A percentile compares a stretch with the other conserved stretches of the same genome.
These are phyloP conservation scores for Pterocarpus santalinus DNA, from an alignment of 306 rosid species.

Conservation along the genomic window DNA sequence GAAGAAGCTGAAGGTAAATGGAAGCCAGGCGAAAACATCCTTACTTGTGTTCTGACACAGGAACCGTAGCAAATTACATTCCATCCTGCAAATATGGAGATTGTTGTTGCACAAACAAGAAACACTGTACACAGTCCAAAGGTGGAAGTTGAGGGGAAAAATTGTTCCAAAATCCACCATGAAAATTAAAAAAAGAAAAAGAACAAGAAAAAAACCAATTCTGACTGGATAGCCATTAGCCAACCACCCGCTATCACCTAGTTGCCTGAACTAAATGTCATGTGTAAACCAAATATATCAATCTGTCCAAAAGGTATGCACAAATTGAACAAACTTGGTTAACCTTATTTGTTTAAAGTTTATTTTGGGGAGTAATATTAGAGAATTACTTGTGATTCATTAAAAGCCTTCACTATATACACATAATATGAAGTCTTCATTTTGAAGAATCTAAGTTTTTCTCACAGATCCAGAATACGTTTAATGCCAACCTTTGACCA, in stretches of 20 bases:
- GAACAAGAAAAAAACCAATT: background rate
- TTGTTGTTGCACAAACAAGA: constrained; percentile 50
- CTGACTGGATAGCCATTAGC: background rate
- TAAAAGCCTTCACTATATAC: background rate
- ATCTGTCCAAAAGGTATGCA: constrained; percentile 14
- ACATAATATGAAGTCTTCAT: background rate
- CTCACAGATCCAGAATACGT: constrained; percentile 2
- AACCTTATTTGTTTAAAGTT: background rate
- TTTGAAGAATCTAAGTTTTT: background rate
- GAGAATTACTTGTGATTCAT: constrained; percentile 5
- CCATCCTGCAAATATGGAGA: constrained; percentile 75
- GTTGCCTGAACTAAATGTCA: constrained; percentile 28
- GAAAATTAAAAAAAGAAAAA: too few relatives aligned
- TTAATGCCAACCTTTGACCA: constrained; percentile 17
- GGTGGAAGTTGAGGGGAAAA: constrained; percentile 21
- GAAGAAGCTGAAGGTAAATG: constrained; percentile 40
- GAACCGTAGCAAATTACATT: constrained; percentile 66
- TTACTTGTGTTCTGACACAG: constrained; percentile 70
- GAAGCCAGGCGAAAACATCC: constrained; percentile 57
- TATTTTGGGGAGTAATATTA: background rate
- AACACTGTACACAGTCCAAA: constrained; percentile 28
- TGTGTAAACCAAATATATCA: constrained; percentile 31
- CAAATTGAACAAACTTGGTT: constrained; percentile 10
- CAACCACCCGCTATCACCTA: constrained; percentile 24
- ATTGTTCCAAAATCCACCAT: constrained; percentile 38